Evolutionary conservation across 257 asterid species (phyloP).

Genomic region (Solanum medicagineum): DNA sequence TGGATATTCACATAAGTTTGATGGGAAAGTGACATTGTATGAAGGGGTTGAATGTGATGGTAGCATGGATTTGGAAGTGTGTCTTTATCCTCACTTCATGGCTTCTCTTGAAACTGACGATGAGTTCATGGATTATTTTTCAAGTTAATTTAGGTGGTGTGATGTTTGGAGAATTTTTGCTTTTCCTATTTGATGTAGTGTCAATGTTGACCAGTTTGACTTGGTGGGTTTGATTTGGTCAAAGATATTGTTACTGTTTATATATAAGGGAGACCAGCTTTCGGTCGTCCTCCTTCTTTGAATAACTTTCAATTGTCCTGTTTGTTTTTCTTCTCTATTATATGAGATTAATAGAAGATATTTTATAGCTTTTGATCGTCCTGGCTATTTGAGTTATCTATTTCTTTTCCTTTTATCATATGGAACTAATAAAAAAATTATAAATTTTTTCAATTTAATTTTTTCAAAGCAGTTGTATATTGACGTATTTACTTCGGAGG

Average conservation of each 20-base stretch:
- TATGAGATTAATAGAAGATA: too few relatives aligned
- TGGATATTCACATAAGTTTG: constrained; percentile 19
- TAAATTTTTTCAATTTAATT: too few relatives aligned
- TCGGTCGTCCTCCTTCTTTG: too few relatives aligned
- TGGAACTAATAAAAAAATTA: too few relatives aligned
- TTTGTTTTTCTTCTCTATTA: too few relatives aligned
- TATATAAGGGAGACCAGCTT: too few relatives aligned
- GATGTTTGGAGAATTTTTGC: background rate
- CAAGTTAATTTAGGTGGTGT: background rate
- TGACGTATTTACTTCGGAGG: too few relatives aligned
- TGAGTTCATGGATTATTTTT: constrained; percentile 7
- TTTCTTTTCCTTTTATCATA: too few relatives aligned
- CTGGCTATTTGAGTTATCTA: too few relatives aligned
- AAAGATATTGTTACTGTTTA: background rate
- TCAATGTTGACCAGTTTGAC: background rate
- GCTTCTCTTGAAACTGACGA: constrained; percentile 14
- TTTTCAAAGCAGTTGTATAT: too few relatives aligned
- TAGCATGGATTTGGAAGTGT: constrained; percentile 23
- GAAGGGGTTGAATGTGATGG: constrained; percentile 18
- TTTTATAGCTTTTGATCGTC: too few relatives aligned
- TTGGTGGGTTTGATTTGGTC: background rate
- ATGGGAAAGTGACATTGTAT: constrained; percentile 11
- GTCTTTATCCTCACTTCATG: constrained; percentile 16
- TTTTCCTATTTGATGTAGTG: background rate
- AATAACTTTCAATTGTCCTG: too few relatives aligned